Conservation (phyloP, 2,329 filamentous ascomycete genomes). For the Blastomyces parvus region DNA sequence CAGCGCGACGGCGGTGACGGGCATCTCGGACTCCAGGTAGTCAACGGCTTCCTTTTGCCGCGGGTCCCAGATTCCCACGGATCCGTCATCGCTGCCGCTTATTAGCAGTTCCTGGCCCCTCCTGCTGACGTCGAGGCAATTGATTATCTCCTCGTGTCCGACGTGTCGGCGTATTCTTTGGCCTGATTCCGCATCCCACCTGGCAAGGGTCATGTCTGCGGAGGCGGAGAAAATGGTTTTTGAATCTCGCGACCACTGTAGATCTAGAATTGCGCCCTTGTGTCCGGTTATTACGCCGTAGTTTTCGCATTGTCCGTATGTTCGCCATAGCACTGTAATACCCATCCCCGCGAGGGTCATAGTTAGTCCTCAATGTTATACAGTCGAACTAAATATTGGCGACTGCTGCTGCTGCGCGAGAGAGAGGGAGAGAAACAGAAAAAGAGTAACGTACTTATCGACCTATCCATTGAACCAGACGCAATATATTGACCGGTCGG, state of each 20-base stretch:
- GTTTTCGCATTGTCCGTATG: slow-evolving; percentile 87
- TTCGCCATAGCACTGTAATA: slow-evolving; percentile 74
- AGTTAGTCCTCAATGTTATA: neutral
- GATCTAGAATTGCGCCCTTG: slow-evolving; percentile 78
- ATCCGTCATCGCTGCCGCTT: slow-evolving; percentile 87
- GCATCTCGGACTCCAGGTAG: slow-evolving; percentile 83
- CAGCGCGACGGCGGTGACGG: slow-evolving; percentile 83
- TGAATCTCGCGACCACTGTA: slow-evolving; percentile 95
- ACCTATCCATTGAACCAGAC: slow-evolving; percentile 90
- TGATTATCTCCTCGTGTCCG: slow-evolving; percentile 94
- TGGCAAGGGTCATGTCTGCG: slow-evolving; percentile 84
- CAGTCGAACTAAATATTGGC: neutral
- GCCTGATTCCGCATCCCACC: slow-evolving; percentile 92
- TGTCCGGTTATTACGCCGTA: slow-evolving; percentile 84
- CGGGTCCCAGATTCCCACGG: slow-evolving; percentile 92
- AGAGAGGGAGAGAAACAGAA: neutral
- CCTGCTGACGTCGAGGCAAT: slow-evolving; percentile 77
- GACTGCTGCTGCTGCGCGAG: neutral
- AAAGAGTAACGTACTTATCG: slow-evolving; percentile 61
- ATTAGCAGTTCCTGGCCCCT: slow-evolving; percentile 84
- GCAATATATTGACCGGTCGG: slow-evolving; percentile 80
- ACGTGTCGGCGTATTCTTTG: slow-evolving; percentile 81
- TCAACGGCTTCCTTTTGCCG: slow-evolving; percentile 79
- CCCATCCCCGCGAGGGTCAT: neutral
- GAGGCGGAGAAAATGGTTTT: slow-evolving; percentile 84